Percentiles rank a stretch among this genome's conserved stretches.
phyloP scores from a whole-genome alignment of 1,139 yeast genomes.

The Pichia sp. region DNA sequence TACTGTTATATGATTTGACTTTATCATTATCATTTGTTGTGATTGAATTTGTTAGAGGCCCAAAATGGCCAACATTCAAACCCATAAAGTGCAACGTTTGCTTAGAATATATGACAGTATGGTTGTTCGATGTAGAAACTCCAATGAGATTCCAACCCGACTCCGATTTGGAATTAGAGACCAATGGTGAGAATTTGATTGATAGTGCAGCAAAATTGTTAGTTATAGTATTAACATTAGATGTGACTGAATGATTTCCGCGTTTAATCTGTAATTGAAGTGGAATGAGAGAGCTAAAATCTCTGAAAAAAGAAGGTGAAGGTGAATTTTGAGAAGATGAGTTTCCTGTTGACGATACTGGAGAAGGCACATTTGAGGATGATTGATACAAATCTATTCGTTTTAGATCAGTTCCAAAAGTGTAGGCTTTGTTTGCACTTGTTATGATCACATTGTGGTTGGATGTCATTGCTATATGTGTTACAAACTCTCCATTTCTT shows the following conservation, averaged over 20 bases:
- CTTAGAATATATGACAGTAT: slow-evolving; percentile 56
- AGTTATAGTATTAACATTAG: neutral
- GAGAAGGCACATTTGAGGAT: neutral
- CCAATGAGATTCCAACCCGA: slow-evolving; percentile 34
- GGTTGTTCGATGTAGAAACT: slow-evolving; percentile 63
- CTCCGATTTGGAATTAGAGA: slow-evolving; percentile 6
- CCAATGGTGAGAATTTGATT: neutral
- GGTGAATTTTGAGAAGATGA: neutral
- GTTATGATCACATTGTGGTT: slow-evolving; percentile 62
- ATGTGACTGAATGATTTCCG: neutral
- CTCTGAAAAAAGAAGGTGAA: slow-evolving; percentile 17
- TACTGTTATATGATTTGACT: slow-evolving; percentile 4
- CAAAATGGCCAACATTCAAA: slow-evolving; percentile 80
- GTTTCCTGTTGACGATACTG: neutral
- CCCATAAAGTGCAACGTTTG: slow-evolving; percentile 68
- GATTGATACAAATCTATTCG: slow-evolving; percentile 7
- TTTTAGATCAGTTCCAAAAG: slow-evolving; percentile 54
- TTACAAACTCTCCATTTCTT: slow-evolving; percentile 29
- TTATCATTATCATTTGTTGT: neutral
- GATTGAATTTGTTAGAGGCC: slow-evolving; percentile 32
- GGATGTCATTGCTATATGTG: slow-evolving; percentile 46
- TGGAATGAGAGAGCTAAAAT: slow-evolving; percentile 41
- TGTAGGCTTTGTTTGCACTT: slow-evolving; percentile 43
- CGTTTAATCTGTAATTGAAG: slow-evolving; percentile 31
- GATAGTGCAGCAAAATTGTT: slow-evolving; percentile 10